Evolutionary conservation across 805 yeast species (phyloP), one percentile per base, ranked within the genome.

Genomic region (Wickerhamiella occidentalis): DNA sequence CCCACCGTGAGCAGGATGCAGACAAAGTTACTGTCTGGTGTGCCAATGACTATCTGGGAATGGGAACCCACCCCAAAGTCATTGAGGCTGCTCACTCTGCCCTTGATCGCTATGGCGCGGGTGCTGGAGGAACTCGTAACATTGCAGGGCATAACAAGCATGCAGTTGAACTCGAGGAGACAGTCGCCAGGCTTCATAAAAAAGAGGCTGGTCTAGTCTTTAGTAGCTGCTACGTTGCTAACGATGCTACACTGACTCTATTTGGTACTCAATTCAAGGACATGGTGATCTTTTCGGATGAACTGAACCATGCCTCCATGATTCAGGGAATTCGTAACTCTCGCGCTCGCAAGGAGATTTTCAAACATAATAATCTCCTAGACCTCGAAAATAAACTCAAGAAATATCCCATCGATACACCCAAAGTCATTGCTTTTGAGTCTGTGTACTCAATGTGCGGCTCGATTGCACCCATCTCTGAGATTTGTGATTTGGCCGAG

Each of bases 371-470:
- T 65, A 81, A 92, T 65, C 70, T 92, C 64, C 73, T 65, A 6
- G 95, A 90, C 61, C 76, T 92, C 61, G 98, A 94, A 70, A 71
- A 69, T 43, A 74, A 77, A 64, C 77, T 92, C 64, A 78, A 84
- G 36, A 72, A 74, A 66, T 85, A 83, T 62, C 98, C 99, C 17
- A 75, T 76, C 59, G 75, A 82, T n/a, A 76, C 80, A 35, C 98
- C 99, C 49, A 92, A 92, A 68, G 74, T 92, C 62, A 90, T 92
- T 68, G 96, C 97, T 1, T 92, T 92, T 65, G 99, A 92, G 69
- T 80, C 92, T 3, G 97, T 92, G 48, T 92, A 92, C 68, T 88
- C 96, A 50, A 92, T 92, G 99, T 86, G 96, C 62, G 99, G 99
- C 45, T 85, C 96, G 11, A 85, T 92, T 51, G 83, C 96, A 35